Evolutionary conservation across 2,329 filamentous ascomycete species (phyloP).

Genomic region (Fusarium sp.): DNA sequence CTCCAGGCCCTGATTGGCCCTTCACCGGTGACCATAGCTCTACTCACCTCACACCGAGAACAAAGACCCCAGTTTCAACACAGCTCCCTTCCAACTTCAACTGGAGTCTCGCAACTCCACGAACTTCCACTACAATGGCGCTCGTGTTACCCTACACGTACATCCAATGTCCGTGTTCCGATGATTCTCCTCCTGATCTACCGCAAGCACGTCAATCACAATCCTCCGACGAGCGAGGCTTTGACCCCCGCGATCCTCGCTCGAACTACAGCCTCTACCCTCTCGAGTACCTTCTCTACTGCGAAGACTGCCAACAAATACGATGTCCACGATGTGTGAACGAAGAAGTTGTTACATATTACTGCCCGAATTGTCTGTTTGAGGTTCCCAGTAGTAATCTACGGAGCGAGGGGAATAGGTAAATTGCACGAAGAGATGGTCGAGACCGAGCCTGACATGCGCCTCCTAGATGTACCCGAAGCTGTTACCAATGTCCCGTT

Average conservation of each 20-base stretch:
- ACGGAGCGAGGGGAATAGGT: conserved; percentile 94
- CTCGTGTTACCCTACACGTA: conserved; percentile 72
- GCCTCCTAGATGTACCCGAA: conserved; percentile 80
- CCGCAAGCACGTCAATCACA: conserved; percentile 48
- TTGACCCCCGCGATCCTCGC: conserved; percentile 86
- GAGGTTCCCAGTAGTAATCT: conserved; percentile 95
- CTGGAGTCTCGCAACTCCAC: conserved; percentile 30
- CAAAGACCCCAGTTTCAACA: conserved; percentile 32
- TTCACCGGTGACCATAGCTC: conserved; percentile 17
- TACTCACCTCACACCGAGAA: conserved; percentile 35
- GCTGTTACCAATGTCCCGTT: conserved; percentile 94
- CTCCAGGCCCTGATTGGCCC: conserved; percentile 23
- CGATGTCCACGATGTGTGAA: conserved; percentile 91
- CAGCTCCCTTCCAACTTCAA: conserved; percentile 33
- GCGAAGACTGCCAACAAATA: conserved; percentile 97
- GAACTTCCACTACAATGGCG: conserved; percentile 56
- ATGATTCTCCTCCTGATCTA: conserved; percentile 54
- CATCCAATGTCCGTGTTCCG: conserved; percentile 75
- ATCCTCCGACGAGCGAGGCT: conserved; percentile 75
- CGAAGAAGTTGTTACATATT: conserved; percentile 95
- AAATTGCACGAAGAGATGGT: conserved; percentile 45
- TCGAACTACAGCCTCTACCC: conserved; percentile 94
- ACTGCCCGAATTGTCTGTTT: conserved; percentile 94
- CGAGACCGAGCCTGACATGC: conserved; percentile 33
- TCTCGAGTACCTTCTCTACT: conserved; percentile 93